Conservation (phyloP, 2,329 filamentous ascomycete species). For the Xylaria sp. region DNA sequence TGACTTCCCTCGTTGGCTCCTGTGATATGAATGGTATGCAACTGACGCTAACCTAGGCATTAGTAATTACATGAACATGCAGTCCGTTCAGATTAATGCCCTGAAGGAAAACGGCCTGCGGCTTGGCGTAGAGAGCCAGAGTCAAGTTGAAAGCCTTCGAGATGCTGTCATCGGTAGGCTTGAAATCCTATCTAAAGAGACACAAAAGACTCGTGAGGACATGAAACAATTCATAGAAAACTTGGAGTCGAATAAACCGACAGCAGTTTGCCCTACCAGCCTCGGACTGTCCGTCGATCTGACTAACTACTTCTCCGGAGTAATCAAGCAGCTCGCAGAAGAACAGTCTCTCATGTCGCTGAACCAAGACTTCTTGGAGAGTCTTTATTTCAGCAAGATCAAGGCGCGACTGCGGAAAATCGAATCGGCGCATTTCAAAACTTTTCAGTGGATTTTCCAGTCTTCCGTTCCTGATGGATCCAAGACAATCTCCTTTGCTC, state of each 20-base stretch:
- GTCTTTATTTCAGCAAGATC: slow-evolving; percentile 12
- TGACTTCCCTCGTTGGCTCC: background rate
- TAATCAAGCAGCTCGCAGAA: slow-evolving; percentile 5
- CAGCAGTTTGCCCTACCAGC: background rate
- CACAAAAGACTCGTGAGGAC: background rate
- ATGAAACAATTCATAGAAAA: background rate
- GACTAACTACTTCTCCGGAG: background rate
- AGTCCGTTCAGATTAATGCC: background rate
- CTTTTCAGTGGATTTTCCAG: slow-evolving; percentile 4
- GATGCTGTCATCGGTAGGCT: background rate
- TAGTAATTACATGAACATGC: slow-evolving; percentile 5
- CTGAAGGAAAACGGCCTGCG: background rate
- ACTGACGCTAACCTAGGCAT: background rate
- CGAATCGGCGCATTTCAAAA: slow-evolving; percentile 7
- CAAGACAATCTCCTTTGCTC: background rate
- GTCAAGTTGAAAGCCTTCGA: slow-evolving; percentile 1
- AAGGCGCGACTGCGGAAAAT: slow-evolving; percentile 1
- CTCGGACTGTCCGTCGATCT: background rate
- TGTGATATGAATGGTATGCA: background rate
- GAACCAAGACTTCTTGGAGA: slow-evolving; percentile 4
- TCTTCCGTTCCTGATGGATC: slow-evolving; percentile 1
- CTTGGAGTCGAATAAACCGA: background rate
- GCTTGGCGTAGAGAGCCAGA: background rate
- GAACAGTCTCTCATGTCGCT: background rate
- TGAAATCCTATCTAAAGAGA: background rate